phyloP scores from a whole-genome alignment of 345 rosid genomes.

The Hibiscus syriacus region DNA sequence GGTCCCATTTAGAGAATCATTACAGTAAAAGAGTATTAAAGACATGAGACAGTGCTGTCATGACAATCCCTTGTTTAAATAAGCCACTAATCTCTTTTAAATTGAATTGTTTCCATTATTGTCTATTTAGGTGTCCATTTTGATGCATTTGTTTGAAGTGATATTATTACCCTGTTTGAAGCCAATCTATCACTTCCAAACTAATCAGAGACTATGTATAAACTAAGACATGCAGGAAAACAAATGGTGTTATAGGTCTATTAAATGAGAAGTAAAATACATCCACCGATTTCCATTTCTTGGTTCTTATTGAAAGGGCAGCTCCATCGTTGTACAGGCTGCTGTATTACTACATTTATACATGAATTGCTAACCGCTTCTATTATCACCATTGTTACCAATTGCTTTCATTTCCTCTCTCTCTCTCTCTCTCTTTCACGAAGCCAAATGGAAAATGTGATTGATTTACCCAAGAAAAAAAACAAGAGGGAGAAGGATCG shows the following conservation, averaged over 20 bases:
- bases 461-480: constrained; percentile 29
- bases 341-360: constrained; percentile 11
- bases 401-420: constrained; percentile 7
- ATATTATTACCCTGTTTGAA: not conserved
- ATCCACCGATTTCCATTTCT: not conserved
- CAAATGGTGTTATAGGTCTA: not conserved
- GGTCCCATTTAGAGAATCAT: not conserved
- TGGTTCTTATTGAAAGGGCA: constrained; percentile 2
- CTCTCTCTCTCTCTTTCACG: constrained; percentile 14
- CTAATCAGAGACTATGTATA: not conserved
- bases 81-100: not conserved
- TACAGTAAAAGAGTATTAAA: not conserved
- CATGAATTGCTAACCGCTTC: constrained; percentile 18
- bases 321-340: constrained; percentile 5
- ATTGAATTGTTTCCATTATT: not conserved
- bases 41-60: not conserved
- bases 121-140: not conserved
- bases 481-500: constrained; percentile 21
- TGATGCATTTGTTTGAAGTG: not conserved
- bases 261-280: constrained; percentile 6
- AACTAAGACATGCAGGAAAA: constrained; percentile 2
- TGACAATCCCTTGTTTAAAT: not conserved
- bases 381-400: constrained; percentile 13
- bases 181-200: not conserved
- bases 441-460: constrained; percentile 65